These are phyloP conservation scores for Oxyria digyna DNA, from an alignment of 148 eudicot species.

Conservation along the genomic window DNA sequence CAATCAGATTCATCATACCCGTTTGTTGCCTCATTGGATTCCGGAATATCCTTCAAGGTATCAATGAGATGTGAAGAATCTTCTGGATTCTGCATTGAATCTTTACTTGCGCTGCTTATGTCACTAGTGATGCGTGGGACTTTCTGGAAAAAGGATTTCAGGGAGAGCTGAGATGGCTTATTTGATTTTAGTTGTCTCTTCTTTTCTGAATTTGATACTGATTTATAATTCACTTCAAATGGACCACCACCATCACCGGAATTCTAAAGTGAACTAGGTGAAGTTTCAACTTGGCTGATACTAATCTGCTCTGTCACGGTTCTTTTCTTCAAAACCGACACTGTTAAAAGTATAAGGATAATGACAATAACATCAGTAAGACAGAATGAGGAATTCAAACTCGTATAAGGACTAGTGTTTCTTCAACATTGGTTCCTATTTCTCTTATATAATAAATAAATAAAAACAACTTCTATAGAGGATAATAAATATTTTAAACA, in stretches of 20 bases:
- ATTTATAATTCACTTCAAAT: too few relatives aligned
- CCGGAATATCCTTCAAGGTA: slow-evolving; percentile 11
- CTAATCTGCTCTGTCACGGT: slow-evolving; percentile 29
- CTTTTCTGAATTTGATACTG: slow-evolving; percentile 15
- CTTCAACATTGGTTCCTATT: background rate
- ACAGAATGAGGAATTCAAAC: background rate
- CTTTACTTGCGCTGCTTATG: slow-evolving; percentile 13
- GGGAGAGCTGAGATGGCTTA: slow-evolving; percentile 68
- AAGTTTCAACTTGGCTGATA: slow-evolving; percentile 18
- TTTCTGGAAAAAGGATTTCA: slow-evolving; percentile 69
- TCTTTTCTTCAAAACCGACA: slow-evolving; percentile 62
- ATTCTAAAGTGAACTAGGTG: too few relatives aligned
- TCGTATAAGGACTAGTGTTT: background rate
- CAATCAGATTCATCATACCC: slow-evolving; percentile 13
- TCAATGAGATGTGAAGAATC: slow-evolving; percentile 15
- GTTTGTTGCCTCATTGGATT: slow-evolving; percentile 12
- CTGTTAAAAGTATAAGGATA: slow-evolving; percentile 24
- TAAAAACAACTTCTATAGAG: background rate
- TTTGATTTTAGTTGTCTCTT: slow-evolving; percentile 55
- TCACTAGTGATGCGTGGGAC: slow-evolving; percentile 17
- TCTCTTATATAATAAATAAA: background rate
- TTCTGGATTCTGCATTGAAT: slow-evolving; percentile 17
- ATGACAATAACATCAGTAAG: background rate
- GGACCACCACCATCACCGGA: too few relatives aligned
- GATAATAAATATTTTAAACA: background rate